Evolutionary conservation across 2,329 filamentous ascomycete genomes (phyloP).

Genomic region (Fusarium anthophilum): DNA sequence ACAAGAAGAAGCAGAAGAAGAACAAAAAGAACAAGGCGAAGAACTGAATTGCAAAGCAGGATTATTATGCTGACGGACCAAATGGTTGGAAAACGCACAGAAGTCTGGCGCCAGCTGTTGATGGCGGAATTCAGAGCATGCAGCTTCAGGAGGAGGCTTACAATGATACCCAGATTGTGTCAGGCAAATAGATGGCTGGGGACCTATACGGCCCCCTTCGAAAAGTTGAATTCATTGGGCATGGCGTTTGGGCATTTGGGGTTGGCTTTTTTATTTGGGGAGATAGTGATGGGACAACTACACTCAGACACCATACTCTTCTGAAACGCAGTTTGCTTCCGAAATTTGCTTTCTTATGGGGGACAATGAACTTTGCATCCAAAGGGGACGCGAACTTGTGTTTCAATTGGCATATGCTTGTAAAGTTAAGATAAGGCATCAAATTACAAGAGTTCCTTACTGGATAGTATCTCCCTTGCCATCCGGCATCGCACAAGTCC

Average conservation of each 20-base stretch:
- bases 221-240: slow-evolving; percentile 16
- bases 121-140: background rate
- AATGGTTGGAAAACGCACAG: background rate
- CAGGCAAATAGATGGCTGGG: background rate
- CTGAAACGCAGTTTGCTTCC: background rate
- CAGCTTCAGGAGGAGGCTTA: background rate
- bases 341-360: background rate
- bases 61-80: background rate
- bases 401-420: background rate
- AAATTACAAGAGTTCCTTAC: background rate
- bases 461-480: background rate
- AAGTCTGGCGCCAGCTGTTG: background rate
- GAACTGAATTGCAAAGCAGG: slow-evolving; percentile 7
- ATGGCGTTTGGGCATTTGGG: slow-evolving; percentile 24
- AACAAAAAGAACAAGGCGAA: slow-evolving; percentile 47
- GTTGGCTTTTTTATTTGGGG: background rate
- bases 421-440: background rate
- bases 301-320: background rate
- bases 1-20: slow-evolving; percentile 48
- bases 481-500: background rate
- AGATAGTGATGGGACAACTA: background rate
- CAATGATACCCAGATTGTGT: slow-evolving; percentile 18
- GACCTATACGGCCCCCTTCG: background rate
- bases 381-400: background rate
- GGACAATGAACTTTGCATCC: background rate